Conservation (phyloP, 2,329 filamentous ascomycete species). For the Botrytis pseudocinerea region DNA sequence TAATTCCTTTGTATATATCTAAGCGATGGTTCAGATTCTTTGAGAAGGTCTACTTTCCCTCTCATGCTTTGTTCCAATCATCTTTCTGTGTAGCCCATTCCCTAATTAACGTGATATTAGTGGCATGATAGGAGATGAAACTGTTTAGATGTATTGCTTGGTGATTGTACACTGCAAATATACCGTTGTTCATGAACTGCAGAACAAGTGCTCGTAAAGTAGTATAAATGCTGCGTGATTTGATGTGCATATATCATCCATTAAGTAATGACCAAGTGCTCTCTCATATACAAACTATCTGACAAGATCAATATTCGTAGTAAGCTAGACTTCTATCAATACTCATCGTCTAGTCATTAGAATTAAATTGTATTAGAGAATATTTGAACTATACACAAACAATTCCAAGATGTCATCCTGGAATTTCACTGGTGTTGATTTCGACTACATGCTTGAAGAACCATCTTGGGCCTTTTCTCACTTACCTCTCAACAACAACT, state of each 20-base stretch:
- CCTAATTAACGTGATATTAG: not conserved
- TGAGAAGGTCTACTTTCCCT: not conserved
- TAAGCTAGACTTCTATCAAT: slow-evolving; percentile 3
- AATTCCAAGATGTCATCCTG: not conserved
- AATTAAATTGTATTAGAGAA: not conserved
- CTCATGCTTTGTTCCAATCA: not conserved
- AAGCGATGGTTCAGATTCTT: not conserved
- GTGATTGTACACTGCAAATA: not conserved
- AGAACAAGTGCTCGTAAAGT: not conserved
- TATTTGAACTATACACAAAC: not conserved
- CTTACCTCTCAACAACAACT: not conserved
- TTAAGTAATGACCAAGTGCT: not conserved
- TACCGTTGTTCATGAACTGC: not conserved
- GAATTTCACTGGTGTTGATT: not conserved
- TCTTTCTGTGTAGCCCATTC: not conserved
- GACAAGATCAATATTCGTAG: not conserved
- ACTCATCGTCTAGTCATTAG: not conserved
- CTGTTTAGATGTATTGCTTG: not conserved
- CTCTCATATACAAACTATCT: not conserved
- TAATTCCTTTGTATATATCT: not conserved
- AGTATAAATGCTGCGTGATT: not conserved
- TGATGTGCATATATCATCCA: not conserved
- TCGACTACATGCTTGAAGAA: not conserved
- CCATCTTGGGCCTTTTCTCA: not conserved
- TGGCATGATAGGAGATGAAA: not conserved